phyloP scores from a whole-genome alignment of 495 filamentous ascomycete species.

The Lindgomyces ingoldianus region DNA sequence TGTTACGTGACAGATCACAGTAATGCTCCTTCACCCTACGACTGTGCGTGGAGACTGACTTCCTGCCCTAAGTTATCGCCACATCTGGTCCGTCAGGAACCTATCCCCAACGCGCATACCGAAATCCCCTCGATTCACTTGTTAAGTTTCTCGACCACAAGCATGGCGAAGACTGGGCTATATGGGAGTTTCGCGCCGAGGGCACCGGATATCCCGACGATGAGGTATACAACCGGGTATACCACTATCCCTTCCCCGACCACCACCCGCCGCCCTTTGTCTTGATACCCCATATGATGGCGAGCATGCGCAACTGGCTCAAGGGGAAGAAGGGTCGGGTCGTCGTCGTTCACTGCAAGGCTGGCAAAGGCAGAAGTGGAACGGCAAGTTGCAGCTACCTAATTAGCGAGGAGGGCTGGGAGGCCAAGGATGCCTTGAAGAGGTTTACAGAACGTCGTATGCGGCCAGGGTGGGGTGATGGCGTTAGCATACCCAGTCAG shows the following conservation, averaged over 20 bases:
- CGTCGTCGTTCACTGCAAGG: constrained; percentile 94
- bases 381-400: constrained; percentile 84
- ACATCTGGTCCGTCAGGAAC: constrained; percentile 84
- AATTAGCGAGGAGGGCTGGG: constrained; percentile 89
- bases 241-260: constrained; percentile 94
- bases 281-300: constrained; percentile 83
- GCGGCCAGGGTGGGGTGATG: constrained; percentile 81
- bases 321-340: constrained; percentile 62
- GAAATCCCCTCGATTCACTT: constrained; percentile 83
- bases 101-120: constrained; percentile 87
- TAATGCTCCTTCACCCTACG: constrained; percentile 35
- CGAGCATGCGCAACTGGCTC: constrained; percentile 86
- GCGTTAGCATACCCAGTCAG: constrained; percentile 93
- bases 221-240: constrained; percentile 78
- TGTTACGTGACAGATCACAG: constrained; percentile 90
- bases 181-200: constrained; percentile 97
- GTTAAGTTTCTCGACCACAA: constrained; percentile 82
- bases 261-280: constrained; percentile 95
- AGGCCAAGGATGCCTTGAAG: constrained; percentile 70
- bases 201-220: constrained; percentile 92
- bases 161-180: constrained; percentile 81
- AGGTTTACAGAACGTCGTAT: constrained; percentile 87
- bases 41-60: constrained; percentile 4
- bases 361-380: constrained; percentile 93
- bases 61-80: constrained; percentile 55